These are phyloP conservation scores for Solanum arcanum DNA, from an alignment of 257 asterid genomes.

Conservation along the genomic window DNA sequence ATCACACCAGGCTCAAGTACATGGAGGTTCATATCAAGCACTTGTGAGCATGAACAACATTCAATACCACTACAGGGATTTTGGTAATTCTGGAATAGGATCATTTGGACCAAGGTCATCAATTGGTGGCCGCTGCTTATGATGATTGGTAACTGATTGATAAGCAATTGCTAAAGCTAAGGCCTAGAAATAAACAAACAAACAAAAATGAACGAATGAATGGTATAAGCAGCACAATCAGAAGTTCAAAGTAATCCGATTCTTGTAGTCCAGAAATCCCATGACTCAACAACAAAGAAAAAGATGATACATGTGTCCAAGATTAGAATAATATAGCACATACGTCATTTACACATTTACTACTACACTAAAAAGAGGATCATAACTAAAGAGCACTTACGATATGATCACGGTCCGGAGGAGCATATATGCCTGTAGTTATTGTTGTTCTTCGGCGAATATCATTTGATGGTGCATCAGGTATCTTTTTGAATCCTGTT, in stretches of 20 bases:
- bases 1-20: neutral
- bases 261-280: neutral
- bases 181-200: constrained; percentile 3
- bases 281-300: neutral
- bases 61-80: constrained; percentile 7
- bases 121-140: constrained; percentile 14
- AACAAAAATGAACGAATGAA: neutral
- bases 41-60: neutral
- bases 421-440: constrained; percentile 79
- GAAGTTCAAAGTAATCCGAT: neutral
- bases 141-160: constrained; percentile 12
- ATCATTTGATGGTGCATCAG: constrained; percentile 38
- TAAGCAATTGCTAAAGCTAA: constrained; percentile 13
- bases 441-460: constrained; percentile 61
- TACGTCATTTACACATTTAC: neutral
- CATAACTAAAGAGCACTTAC: constrained; percentile 24
- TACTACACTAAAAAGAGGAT: neutral
- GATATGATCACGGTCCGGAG: constrained; percentile 74
- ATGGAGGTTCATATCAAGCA: neutral
- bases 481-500: constrained; percentile 59
- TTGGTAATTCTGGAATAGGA: constrained; percentile 31
- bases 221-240: neutral
- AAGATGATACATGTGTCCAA: neutral
- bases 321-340: neutral
- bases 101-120: constrained; percentile 26